Percentiles rank a stretch among this genome's conserved stretches.
phyloP scores from a whole-genome alignment of 169 alveolate species.

The Plasmodium adleri region DNA sequence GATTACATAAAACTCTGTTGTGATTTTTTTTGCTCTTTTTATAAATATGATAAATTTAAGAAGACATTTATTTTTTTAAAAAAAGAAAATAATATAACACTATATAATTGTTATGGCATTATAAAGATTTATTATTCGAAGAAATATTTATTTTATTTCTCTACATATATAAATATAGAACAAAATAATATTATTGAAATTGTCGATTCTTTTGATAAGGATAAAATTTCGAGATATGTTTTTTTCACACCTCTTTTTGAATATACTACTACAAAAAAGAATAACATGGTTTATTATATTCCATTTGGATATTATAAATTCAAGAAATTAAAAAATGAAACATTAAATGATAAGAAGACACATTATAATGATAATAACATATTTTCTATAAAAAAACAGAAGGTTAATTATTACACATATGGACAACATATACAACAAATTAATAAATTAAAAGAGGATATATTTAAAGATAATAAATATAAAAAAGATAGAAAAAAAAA shows the following conservation, averaged over 20 bases:
- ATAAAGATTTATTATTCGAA: conserved; percentile 28
- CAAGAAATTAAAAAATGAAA: too few relatives aligned
- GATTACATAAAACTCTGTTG: conserved; percentile 42
- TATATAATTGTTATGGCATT: conserved; percentile 13
- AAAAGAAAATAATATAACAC: conserved; percentile 4
- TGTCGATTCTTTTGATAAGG: conserved; percentile 46
- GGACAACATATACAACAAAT: too few relatives aligned
- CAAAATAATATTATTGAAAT: conserved; percentile 22
- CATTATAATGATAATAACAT: too few relatives aligned
- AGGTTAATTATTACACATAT: too few relatives aligned
- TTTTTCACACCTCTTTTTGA: conserved; percentile 59
- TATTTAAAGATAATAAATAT: too few relatives aligned
- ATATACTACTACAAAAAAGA: not conserved
- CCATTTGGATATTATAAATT: conserved; percentile 42
- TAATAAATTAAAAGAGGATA: too few relatives aligned
- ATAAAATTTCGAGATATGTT: conserved; percentile 8
- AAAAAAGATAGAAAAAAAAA: too few relatives aligned
- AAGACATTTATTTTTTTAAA: conserved; percentile 37
- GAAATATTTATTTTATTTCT: conserved; percentile 16
- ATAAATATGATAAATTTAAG: conserved; percentile 13
- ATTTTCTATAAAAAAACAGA: too few relatives aligned
- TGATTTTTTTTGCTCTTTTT: conserved; percentile 37
- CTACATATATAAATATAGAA: not conserved
- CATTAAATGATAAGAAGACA: too few relatives aligned
- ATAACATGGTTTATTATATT: conserved; percentile 14